Percentiles rank a stretch among this genome's conserved stretches.
phyloP scores from a whole-genome alignment of 108 stramenopile species.

The Pinguiococcus pyrenoidosus region DNA sequence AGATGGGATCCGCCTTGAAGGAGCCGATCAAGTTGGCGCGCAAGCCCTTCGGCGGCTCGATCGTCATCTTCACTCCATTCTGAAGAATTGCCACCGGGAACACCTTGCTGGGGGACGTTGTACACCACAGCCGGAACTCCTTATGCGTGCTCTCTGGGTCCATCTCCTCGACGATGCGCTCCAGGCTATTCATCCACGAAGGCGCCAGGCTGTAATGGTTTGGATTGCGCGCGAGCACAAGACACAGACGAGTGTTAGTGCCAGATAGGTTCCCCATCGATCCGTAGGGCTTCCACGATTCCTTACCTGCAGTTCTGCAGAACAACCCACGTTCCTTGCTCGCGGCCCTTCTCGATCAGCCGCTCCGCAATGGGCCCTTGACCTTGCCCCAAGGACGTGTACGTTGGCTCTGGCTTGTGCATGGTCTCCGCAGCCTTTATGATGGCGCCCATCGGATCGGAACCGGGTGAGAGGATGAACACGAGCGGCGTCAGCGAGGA shows the following conservation, averaged over 20 bases:
- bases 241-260: too few species aligned
- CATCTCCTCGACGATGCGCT: slow-evolving; percentile 29
- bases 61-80: slow-evolving; percentile 59
- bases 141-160: slow-evolving; percentile 27
- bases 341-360: slow-evolving; percentile 28
- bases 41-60: slow-evolving; percentile 52
- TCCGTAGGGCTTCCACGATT: too few species aligned
- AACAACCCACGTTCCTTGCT: slow-evolving; percentile 35
- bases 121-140: slow-evolving; percentile 50
- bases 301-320: slow-evolving; percentile 45
- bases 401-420: slow-evolving; percentile 18
- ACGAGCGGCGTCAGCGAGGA: slow-evolving; percentile 36
- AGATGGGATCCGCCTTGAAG: slow-evolving; percentile 38
- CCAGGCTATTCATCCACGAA: slow-evolving; percentile 46
- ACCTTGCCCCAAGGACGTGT: slow-evolving; percentile 46
- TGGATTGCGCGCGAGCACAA: too few species aligned
- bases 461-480: slow-evolving; percentile 44
- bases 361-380: slow-evolving; percentile 43
- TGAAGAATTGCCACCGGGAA: slow-evolving; percentile 53
- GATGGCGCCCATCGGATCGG: slow-evolving; percentile 44
- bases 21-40: slow-evolving; percentile 35
- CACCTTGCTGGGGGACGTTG: slow-evolving; percentile 41
- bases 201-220: slow-evolving; percentile 48
- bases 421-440: slow-evolving; percentile 37
- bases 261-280: too few species aligned